Base-by-base conservation (phyloP, 495 filamentous ascomycete species). In the Penicillium flavigenum region DNA sequence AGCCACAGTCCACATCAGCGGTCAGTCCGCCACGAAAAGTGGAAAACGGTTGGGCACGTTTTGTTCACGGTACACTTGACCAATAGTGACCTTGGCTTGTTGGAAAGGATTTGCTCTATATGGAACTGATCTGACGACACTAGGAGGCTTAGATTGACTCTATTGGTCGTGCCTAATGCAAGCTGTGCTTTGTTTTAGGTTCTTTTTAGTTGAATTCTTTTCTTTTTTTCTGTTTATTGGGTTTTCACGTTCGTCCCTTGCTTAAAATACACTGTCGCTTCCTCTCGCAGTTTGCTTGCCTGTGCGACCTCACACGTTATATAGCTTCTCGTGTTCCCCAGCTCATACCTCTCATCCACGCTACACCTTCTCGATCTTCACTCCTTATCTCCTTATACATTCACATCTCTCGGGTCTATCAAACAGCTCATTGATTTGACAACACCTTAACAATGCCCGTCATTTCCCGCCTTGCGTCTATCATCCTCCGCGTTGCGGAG, bases 391-490 rank as follows among this genome's bases (percentile, higher is more conserved):
- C 16, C 17, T 34, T 24, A 47, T 39, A 24, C 7, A 47, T 36
- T 17, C 39, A 43, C 12, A 22, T 34, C 11, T 5, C 8, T 32
- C 19, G 1, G 14, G 1, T 19, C 12, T 11, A 26, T 16, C 5
- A 20, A 44, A 19, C 4, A n/a, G 27, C 47, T 34, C 14, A 38
- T 17, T 29, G 12, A 8, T 19, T 42, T 51, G 24, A 46, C 20
- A 12, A 16, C n/a, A 47, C 17, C 19, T 53, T 56, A 65, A 72
- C 47, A 56, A 79, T 78, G 76, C 75, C 76, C 53, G 69, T 80
- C 36, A 76, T 82, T 54, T 77, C 77, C 12, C 81, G 82, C 51
- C 53, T 81, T 3, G 45, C 80, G 10, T 81, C 79, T 29, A 70
- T 84, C 43, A 58, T 76, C 39, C 73, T 86, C 49, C 76, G 76